Conservation (phyloP, 2,329 filamentous ascomycete species). For the Aspergillus pseudoglaucus region DNA sequence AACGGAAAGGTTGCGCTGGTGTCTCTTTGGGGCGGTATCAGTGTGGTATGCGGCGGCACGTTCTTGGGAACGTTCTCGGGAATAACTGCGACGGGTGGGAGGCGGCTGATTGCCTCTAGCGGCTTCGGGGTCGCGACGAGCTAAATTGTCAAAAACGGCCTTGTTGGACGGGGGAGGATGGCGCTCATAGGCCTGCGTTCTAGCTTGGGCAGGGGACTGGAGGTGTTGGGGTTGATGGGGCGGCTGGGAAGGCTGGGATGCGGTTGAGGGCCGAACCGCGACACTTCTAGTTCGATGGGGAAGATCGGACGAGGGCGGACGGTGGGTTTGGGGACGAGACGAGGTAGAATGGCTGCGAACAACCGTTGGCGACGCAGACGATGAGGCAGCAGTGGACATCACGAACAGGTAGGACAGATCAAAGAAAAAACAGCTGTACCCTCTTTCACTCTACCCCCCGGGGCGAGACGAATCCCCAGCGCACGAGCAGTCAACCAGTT, state of each 20-base stretch:
- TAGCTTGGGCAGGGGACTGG: constrained; percentile 22
- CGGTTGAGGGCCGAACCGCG: constrained; percentile 35
- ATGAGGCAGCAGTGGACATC: constrained; percentile 43
- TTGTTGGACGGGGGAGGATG: constrained; percentile 42
- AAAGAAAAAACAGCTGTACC: not conserved
- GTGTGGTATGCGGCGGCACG: constrained; percentile 40
- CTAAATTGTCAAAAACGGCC: constrained; percentile 46
- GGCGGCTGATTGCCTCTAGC: constrained; percentile 56
- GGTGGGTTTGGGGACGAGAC: constrained; percentile 38
- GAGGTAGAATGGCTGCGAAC: constrained; percentile 47
- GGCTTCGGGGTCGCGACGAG: constrained; percentile 68
- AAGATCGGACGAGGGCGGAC: constrained; percentile 34
- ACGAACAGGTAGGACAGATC: constrained; percentile 11
- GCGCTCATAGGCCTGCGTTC: constrained; percentile 39
- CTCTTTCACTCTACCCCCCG: not conserved
- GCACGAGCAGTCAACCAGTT: not conserved
- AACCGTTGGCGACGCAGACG: constrained; percentile 40
- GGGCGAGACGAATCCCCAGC: not conserved
- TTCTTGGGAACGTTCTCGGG: constrained; percentile 52
- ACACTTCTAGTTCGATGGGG: constrained; percentile 44
- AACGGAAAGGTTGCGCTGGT: constrained; percentile 34
- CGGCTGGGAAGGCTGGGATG: constrained; percentile 29
- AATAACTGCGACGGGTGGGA: constrained; percentile 56
- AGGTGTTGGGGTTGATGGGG: constrained; percentile 25
- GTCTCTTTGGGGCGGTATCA: constrained; percentile 47